These are phyloP conservation scores for Vaccinium vitisidaea DNA, from an alignment of 148 eudicot genomes.

Conservation along the genomic window DNA sequence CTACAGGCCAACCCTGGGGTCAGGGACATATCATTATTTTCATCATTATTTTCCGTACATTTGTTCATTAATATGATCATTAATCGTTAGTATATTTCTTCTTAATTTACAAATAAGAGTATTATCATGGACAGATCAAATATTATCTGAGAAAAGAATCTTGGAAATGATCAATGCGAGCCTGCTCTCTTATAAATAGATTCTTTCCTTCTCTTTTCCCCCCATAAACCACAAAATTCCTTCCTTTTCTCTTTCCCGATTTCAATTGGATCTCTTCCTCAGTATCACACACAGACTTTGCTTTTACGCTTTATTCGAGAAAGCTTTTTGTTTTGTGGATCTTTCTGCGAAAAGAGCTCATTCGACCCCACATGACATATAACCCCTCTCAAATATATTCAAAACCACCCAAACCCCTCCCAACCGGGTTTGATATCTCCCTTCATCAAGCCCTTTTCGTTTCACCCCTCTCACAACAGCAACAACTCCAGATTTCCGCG, in stretches of 20 bases:
- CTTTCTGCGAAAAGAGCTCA: constrained; percentile 9
- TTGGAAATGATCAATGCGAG: not conserved
- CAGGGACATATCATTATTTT: too few relatives aligned
- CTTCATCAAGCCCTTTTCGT: constrained; percentile 28
- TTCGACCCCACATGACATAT: constrained; percentile 16
- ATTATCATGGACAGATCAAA: too few relatives aligned
- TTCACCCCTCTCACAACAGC: not conserved
- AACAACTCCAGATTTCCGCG: constrained; percentile 10
- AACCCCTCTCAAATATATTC: constrained; percentile 1
- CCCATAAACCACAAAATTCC: not conserved
- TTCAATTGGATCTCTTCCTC: not conserved
- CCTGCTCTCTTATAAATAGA: not conserved
- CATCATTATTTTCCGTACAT: too few relatives aligned
- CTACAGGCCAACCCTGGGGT: too few relatives aligned
- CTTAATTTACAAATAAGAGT: too few relatives aligned
- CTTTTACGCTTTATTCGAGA: constrained; percentile 17
- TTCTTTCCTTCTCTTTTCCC: not conserved
- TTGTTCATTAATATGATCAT: too few relatives aligned
- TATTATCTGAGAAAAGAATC: not conserved
- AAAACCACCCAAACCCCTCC: constrained; percentile 9
- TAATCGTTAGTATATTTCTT: too few relatives aligned
- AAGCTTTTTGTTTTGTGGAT: constrained; percentile 17
- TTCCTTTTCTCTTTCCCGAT: not conserved
- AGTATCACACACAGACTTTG: not conserved
- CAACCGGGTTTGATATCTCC: constrained; percentile 20